Evolutionary conservation across 2,329 filamentous ascomycete genomes (phyloP).

Genomic region (Penicillium hordei): DNA sequence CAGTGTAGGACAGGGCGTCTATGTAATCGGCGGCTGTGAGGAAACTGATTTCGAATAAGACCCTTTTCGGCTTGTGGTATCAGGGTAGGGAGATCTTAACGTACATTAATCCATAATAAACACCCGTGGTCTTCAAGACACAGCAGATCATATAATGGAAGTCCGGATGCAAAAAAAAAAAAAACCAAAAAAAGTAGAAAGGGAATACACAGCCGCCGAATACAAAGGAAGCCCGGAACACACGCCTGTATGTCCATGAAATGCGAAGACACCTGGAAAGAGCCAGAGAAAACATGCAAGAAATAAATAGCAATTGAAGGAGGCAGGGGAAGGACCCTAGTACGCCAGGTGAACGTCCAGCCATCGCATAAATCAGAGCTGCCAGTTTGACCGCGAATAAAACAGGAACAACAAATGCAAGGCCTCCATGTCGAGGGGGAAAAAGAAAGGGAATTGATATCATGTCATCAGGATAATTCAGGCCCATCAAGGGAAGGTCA

Average conservation of each 20-base stretch:
- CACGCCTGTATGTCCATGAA: constrained; percentile 35
- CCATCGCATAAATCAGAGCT: constrained; percentile 33
- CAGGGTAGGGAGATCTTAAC: constrained; percentile 51
- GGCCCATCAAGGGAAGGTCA: constrained; percentile 26
- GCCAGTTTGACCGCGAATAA: constrained; percentile 29
- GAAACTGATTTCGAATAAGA: constrained; percentile 47
- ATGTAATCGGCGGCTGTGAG: constrained; percentile 47
- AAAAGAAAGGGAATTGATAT: constrained; percentile 30
- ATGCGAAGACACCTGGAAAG: constrained; percentile 36
- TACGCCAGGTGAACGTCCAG: constrained; percentile 40
- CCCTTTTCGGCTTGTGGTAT: constrained; percentile 41
- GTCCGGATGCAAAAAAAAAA: constrained; percentile 39
- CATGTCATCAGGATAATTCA: constrained; percentile 31
- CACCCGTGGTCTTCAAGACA: constrained; percentile 36
- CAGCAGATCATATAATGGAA: constrained; percentile 36
- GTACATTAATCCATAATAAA: constrained; percentile 48
- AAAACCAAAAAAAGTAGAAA: constrained; percentile 25
- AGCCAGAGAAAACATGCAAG: constrained; percentile 25
- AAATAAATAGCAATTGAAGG: constrained; percentile 18
- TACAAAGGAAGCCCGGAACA: constrained; percentile 31
- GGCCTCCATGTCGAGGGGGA: constrained; percentile 29
- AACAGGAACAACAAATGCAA: constrained; percentile 5
- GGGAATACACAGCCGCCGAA: constrained; percentile 33
- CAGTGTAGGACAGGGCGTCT: constrained; percentile 37
- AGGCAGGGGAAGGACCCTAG: constrained; percentile 28